A percentile compares a stretch with the other conserved stretches of the same genome.
These are phyloP conservation scores for Blakeslea trispora DNA, from an alignment of 371 early-diverging fungal species.

Conservation along the genomic window DNA sequence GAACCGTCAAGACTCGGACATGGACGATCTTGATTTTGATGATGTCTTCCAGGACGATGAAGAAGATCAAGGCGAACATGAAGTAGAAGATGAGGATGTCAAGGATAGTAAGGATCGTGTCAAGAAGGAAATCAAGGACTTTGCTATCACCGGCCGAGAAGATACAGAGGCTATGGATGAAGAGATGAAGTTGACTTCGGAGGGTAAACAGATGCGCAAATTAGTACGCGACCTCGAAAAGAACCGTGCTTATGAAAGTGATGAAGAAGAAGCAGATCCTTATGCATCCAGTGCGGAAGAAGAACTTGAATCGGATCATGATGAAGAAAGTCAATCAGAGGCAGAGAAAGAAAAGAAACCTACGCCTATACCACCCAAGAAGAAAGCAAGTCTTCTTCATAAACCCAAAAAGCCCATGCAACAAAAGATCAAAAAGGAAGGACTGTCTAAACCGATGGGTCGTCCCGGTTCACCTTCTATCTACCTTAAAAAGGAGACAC, in stretches of 20 bases:
- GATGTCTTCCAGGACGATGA: conserved; percentile 75
- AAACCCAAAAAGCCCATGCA: conserved; percentile 38
- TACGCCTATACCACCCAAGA: conserved; percentile 39
- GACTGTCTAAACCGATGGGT: conserved; percentile 43
- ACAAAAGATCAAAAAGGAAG: conserved; percentile 55
- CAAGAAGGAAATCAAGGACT: conserved; percentile 44
- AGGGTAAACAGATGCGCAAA: conserved; percentile 70
- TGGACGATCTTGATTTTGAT: conserved; percentile 56
- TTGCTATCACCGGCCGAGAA: conserved; percentile 30
- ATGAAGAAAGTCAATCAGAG: conserved; percentile 35
- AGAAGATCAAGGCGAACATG: conserved; percentile 71
- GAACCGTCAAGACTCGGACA: conserved; percentile 41
- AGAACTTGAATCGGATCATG: conserved; percentile 53
- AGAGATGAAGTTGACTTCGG: conserved; percentile 37
- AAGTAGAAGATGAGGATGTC: conserved; percentile 65
- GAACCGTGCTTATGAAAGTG: conserved; percentile 73
- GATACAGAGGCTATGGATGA: conserved; percentile 29
- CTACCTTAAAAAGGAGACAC: conserved; percentile 23
- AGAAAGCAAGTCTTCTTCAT: conserved; percentile 29
- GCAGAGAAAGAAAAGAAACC: conserved; percentile 34
- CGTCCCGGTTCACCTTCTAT: conserved; percentile 51
- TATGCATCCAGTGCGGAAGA: conserved; percentile 69
- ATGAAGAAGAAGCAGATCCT: conserved; percentile 72
- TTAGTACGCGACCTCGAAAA: conserved; percentile 72
- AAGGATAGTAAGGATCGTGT: conserved; percentile 54